Evolutionary conservation across 2,329 filamentous ascomycete genomes (phyloP).

Genomic region (Penicillium sp.): DNA sequence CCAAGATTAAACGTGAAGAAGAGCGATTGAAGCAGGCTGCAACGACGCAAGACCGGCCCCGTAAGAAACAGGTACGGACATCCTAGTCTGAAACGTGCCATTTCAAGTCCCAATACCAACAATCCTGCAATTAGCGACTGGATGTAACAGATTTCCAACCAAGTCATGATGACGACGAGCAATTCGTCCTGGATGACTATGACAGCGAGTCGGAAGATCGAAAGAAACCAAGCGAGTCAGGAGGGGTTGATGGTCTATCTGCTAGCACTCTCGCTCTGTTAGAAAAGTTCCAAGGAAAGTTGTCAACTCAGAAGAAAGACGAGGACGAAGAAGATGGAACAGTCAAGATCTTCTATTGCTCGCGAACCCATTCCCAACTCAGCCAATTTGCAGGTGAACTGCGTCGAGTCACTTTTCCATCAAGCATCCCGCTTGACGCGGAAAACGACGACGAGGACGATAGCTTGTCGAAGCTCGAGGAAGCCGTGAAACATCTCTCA

Average conservation of each 20-base stretch:
- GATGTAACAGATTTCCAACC: conserved; percentile 26
- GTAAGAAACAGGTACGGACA: conserved; percentile 53
- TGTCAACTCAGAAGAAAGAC: conserved; percentile 42
- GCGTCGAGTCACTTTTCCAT: conserved; percentile 75
- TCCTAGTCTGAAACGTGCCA: neutral
- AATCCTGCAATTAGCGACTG: conserved; percentile 37
- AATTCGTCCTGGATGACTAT: conserved; percentile 79
- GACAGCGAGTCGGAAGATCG: conserved; percentile 64
- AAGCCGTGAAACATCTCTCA: conserved; percentile 78
- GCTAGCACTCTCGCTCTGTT: conserved; percentile 77
- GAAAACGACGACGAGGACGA: conserved; percentile 32
- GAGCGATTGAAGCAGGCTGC: conserved; percentile 64
- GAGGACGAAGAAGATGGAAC: conserved; percentile 63
- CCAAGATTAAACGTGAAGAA: conserved; percentile 65
- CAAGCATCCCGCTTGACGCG: conserved; percentile 64
- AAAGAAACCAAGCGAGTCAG: conserved; percentile 36
- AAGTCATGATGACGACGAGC: conserved; percentile 61
- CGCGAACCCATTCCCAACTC: conserved; percentile 88
- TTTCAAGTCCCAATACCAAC: conserved; percentile 1
- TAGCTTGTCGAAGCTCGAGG: conserved; percentile 48
- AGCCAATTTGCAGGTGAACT: conserved; percentile 87
- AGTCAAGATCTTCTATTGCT: conserved; percentile 89
- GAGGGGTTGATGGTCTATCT: conserved; percentile 62
- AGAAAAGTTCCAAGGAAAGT: conserved; percentile 64
- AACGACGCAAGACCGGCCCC: conserved; percentile 53